Evolutionary conservation across 192 early-diverging fungal species (phyloP).

Genomic region (Geranomyces variabilis): DNA sequence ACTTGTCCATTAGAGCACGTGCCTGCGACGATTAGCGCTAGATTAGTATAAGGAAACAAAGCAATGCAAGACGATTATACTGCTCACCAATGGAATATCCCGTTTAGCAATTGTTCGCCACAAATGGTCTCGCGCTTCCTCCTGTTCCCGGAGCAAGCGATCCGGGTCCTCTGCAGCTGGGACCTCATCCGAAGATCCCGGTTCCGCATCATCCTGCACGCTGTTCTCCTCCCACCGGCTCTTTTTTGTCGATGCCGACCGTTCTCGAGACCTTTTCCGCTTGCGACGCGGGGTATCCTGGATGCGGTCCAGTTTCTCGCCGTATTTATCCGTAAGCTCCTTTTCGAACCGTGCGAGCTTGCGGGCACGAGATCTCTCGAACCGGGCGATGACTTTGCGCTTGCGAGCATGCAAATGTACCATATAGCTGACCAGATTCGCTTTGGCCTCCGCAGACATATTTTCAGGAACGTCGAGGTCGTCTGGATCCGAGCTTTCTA

Average conservation of each 20-base stretch:
- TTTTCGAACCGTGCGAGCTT: slow-evolving; percentile 15
- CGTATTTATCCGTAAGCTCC: slow-evolving; percentile 14
- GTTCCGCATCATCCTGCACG: not conserved
- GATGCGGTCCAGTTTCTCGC: not conserved
- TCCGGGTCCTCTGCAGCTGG: not conserved
- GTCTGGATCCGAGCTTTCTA: slow-evolving; percentile 20
- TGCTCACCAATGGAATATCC: slow-evolving; percentile 12
- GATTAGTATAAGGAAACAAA: not conserved
- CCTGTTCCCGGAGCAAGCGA: not conserved
- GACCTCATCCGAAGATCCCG: not conserved
- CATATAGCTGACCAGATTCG: slow-evolving; percentile 20
- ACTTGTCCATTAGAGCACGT: slow-evolving; percentile 16
- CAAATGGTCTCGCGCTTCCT: slow-evolving; percentile 1
- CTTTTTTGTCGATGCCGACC: not conserved
- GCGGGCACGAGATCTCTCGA: not conserved
- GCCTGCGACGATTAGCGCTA: not conserved
- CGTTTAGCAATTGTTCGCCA: slow-evolving; percentile 22
- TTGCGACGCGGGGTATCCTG: not conserved
- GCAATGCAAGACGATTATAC: not conserved
- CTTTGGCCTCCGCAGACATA: slow-evolving; percentile 9
- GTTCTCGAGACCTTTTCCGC: not conserved
- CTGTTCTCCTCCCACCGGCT: not conserved
- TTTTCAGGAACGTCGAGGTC: slow-evolving; percentile 6
- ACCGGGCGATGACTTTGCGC: slow-evolving; percentile 4
- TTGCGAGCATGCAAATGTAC: slow-evolving; percentile 2